Percentiles rank a stretch among this genome's conserved stretches.
Evolutionary conservation across 2,329 filamentous ascomycete species (phyloP).

Genomic region (Talaromyces sp.): DNA sequence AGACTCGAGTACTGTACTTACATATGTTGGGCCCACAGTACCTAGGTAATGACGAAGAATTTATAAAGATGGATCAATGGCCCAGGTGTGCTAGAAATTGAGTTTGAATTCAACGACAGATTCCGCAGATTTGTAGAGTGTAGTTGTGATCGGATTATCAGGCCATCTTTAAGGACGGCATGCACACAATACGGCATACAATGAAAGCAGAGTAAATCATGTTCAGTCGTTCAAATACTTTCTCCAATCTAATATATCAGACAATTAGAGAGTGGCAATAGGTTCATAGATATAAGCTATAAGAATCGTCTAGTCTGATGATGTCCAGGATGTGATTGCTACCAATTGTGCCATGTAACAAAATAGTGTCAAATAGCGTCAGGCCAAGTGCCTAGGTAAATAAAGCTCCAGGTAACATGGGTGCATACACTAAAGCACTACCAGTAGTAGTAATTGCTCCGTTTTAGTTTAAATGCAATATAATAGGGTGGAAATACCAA

Average conservation of each 20-base stretch:
- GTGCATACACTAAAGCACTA: slow-evolving; percentile 6
- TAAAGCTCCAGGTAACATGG: background rate
- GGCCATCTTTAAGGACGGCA: background rate
- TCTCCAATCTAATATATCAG: background rate
- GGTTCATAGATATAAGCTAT: background rate
- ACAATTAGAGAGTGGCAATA: background rate
- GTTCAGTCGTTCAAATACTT: background rate
- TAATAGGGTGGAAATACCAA: background rate
- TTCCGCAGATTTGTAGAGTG: background rate
- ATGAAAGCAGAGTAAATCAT: background rate
- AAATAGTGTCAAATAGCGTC: slow-evolving; percentile 7
- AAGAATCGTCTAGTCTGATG: background rate
- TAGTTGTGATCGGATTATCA: background rate
- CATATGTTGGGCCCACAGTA: background rate
- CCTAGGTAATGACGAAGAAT: background rate
- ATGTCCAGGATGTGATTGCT: background rate
- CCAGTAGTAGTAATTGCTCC: slow-evolving; percentile 11
- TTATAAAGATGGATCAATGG: background rate
- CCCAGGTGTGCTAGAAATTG: background rate
- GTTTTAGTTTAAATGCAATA: slow-evolving; percentile 2
- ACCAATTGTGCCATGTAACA: background rate
- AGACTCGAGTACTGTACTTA: background rate
- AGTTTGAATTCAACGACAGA: too few species aligned
- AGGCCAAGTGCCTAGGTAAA: background rate
- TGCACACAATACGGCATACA: background rate